Evolutionary conservation across 495 filamentous ascomycete genomes (phyloP), one percentile per base, ranked within the genome.

Genomic region (Aspergillus mulundensis): DNA sequence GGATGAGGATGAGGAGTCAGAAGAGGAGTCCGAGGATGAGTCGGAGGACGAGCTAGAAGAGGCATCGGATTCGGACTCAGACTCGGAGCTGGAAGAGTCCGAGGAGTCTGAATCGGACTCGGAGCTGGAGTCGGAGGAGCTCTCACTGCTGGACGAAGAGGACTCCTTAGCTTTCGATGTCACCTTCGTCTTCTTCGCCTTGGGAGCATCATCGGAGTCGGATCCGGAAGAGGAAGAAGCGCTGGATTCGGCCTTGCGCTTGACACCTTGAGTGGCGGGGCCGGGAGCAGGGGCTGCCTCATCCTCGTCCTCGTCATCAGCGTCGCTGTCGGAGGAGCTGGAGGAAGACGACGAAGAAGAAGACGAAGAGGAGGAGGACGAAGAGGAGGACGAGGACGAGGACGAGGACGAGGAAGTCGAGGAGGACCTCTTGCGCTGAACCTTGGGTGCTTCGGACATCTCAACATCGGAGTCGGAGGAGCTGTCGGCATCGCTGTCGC

Each of bases 201-300:
- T 71, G n/a, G 70, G 66, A 21, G 66, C 67, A 16, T 76, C 70
- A 28, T 65, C 64, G 11, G 73, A 73, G 28, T 72, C 71, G 12
- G 73, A 75, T 25, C 72, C 72, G 4, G 80, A 81, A 5, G 80
- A 81, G 6, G 71, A 70, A 2, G 79, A 79, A 40, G 72, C 74
- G 68, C 68, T 73, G 3, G 81, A 80, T 36, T 74, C 73, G 20
- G 83, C 84, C 73, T 90, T 89, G 58, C 87, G 84, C 73, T 90
- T 89, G 38, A 71, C 64, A 25, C 75, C 66, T 12, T 70, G 48
- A 3, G 74, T 40, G 55, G 79, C 76, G 30, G 69, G 59, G 60
- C 65, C 56, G 19, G 68, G 64, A 19, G 66, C 53, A 11, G 59
- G 43, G 23, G 73, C 61, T 39, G 72, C 60, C 15, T 64, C 62